Evolutionary conservation across 176 grass and related monocot species (phyloP).

Genomic region (Musa schizocarpa): DNA sequence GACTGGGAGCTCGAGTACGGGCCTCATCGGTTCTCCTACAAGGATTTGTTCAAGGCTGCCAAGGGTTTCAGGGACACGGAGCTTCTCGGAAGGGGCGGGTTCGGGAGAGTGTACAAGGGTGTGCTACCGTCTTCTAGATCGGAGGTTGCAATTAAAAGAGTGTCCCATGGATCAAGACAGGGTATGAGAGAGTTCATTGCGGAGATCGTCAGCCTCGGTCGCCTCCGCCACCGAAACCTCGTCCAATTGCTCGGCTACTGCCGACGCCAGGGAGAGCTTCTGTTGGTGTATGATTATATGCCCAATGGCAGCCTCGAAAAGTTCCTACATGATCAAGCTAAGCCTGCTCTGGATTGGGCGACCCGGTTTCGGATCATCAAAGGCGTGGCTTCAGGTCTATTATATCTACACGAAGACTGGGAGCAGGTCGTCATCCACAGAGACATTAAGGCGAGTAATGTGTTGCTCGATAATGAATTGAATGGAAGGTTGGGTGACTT

Average conservation of each 20-base stretch:
- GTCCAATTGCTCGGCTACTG: constrained; percentile 22
- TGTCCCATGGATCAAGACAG: constrained; percentile 25
- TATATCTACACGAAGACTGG: constrained; percentile 11
- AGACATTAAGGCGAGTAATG: too few relatives aligned
- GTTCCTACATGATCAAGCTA: not conserved
- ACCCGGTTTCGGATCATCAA: constrained; percentile 34
- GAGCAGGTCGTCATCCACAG: too few relatives aligned
- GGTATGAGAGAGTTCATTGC: constrained; percentile 25
- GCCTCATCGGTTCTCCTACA: constrained; percentile 21
- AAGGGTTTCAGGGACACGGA: constrained; percentile 13
- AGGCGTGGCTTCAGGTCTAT: constrained; percentile 23
- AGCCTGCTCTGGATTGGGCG: constrained; percentile 16
- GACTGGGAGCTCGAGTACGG: constrained; percentile 29
- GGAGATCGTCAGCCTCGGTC: constrained; percentile 23
- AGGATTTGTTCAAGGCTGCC: constrained; percentile 14
- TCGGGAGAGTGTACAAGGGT: constrained; percentile 25
- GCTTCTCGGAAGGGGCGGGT: constrained; percentile 19
- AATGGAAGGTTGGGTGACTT: not conserved
- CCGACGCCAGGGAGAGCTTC: constrained; percentile 17
- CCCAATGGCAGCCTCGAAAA: constrained; percentile 21
- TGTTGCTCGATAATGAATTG: too few relatives aligned
- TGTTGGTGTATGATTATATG: constrained; percentile 13
- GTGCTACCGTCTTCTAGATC: not conserved
- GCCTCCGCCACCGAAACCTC: constrained; percentile 20
- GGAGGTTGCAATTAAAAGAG: constrained; percentile 25